Conservation (phyloP, 345 rosid genomes). For the Eucalyptus regnans region DNA sequence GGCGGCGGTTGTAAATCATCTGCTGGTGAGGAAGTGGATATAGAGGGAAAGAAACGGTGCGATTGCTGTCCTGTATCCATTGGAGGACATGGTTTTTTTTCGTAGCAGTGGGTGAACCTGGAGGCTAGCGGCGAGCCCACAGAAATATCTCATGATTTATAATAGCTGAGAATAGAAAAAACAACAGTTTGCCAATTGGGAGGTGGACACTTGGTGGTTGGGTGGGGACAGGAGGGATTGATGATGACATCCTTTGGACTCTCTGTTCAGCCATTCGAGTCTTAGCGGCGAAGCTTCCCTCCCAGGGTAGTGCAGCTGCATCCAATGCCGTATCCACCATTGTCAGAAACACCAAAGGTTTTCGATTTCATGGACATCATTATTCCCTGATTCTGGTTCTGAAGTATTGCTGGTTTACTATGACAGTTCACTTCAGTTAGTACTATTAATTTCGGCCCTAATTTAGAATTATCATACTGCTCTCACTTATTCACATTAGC, state of each 20-base stretch:
- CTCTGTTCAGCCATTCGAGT: neutral
- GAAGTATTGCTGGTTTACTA: neutral
- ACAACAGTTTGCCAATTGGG: neutral
- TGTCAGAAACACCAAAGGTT: neutral
- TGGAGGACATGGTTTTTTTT: conserved; percentile 1
- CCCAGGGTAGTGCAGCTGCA: neutral
- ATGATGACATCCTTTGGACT: neutral
- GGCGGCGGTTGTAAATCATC: neutral
- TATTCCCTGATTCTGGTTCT: neutral
- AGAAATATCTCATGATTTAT: neutral
- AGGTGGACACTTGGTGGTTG: neutral
- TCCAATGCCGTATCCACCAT: neutral
- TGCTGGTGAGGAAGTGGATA: neutral
- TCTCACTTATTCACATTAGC: neutral
- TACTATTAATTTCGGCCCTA: neutral
- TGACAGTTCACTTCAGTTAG: neutral
- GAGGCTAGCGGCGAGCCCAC: neutral
- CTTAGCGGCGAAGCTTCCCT: neutral
- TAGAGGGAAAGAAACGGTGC: neutral
- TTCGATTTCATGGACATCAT: neutral
- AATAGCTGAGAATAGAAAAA: neutral
- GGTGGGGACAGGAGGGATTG: neutral
- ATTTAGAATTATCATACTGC: fast-evolving
- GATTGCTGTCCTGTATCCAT: neutral
- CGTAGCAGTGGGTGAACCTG: neutral